phyloP scores from a whole-genome alignment of 805 yeast genomes.

The Spathaspora girioi region DNA sequence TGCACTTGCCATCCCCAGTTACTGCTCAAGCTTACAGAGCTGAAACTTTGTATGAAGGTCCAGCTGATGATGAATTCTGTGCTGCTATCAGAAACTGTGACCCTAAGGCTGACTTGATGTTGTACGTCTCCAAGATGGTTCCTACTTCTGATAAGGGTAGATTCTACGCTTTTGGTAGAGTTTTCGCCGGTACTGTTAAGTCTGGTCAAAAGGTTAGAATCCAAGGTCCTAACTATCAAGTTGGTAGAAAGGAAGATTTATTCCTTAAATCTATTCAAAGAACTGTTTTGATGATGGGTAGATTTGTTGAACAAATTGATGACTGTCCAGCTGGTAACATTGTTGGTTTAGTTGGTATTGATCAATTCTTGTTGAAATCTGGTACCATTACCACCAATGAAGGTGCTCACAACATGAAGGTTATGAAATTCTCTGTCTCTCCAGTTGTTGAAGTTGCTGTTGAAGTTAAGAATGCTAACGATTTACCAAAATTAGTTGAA shows the following conservation, averaged over 20 bases:
- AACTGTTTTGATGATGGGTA: slow-evolving; percentile 99
- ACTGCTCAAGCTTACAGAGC: slow-evolving; percentile 99
- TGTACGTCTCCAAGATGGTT: slow-evolving; percentile 99
- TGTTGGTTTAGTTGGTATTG: slow-evolving; percentile 99
- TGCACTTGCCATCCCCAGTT: slow-evolving; percentile 99
- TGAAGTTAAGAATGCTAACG: slow-evolving; percentile 99
- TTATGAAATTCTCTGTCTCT: slow-evolving; percentile 99
- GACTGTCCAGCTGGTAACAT: slow-evolving; percentile 99
- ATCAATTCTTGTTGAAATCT: slow-evolving; percentile 98
- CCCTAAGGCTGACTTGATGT: slow-evolving; percentile 96
- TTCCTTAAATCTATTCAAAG: slow-evolving; percentile 98
- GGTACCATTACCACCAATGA: slow-evolving; percentile 98
- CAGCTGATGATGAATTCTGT: slow-evolving; percentile 86
- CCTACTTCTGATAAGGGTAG: slow-evolving; percentile 99
- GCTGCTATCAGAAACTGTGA: slow-evolving; percentile 96
- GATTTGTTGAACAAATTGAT: slow-evolving; percentile 95
- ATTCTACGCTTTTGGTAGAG: slow-evolving; percentile 99
- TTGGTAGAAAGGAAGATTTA: slow-evolving; percentile 97
- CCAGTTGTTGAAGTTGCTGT: slow-evolving; percentile 99
- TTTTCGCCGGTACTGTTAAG: slow-evolving; percentile 98
- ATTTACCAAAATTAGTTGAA: slow-evolving; percentile 98
- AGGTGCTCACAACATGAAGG: slow-evolving; percentile 98
- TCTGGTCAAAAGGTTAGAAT: slow-evolving; percentile 99
- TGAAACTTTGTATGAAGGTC: slow-evolving; percentile 98
- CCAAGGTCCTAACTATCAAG: slow-evolving; percentile 99